Evolutionary conservation across 768 basidiomycete species (phyloP).

Genomic region (Kwoniella botswanensis): DNA sequence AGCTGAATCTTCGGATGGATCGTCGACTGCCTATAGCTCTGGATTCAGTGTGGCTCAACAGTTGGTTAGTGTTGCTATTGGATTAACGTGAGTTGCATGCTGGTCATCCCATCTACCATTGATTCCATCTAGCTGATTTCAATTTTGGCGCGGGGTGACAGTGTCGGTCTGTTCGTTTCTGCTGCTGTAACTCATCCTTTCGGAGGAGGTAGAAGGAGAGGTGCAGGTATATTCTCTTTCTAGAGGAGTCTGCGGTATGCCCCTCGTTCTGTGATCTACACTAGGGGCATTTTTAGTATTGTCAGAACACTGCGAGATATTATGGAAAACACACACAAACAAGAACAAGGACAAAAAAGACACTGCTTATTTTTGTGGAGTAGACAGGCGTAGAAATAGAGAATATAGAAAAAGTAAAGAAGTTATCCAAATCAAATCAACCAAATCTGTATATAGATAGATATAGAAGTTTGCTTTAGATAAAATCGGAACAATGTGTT

Average conservation of each 20-base stretch:
- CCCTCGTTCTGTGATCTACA: no score
- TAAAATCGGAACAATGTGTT: background rate
- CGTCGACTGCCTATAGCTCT: constrained; percentile 22
- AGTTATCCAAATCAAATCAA: background rate
- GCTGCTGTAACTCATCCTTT: constrained; percentile 65
- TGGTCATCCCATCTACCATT: background rate
- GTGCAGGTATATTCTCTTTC: constrained; percentile 60
- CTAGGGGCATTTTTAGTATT: no score
- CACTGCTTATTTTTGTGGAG: no score
- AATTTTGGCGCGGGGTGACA: constrained; percentile 41
- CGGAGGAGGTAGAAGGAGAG: constrained; percentile 58
- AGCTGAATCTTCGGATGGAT: constrained; percentile 27
- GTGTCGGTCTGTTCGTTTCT: constrained; percentile 76
- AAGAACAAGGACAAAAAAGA: no score
- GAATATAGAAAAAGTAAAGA: background rate
- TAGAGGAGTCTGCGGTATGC: constrained; percentile 23
- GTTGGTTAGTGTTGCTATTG: constrained; percentile 76
- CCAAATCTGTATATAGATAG: background rate
- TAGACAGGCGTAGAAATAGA: no score
- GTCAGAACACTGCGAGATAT: no score
- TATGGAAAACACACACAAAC: no score
- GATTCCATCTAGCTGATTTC: background rate
- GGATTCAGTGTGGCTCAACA: constrained; percentile 72
- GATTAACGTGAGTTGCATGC: constrained; percentile 52
- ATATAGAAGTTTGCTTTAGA: background rate